Evolutionary conservation across 139 green algal genomes (phyloP).

Genomic region (Chlorella sp.): DNA sequence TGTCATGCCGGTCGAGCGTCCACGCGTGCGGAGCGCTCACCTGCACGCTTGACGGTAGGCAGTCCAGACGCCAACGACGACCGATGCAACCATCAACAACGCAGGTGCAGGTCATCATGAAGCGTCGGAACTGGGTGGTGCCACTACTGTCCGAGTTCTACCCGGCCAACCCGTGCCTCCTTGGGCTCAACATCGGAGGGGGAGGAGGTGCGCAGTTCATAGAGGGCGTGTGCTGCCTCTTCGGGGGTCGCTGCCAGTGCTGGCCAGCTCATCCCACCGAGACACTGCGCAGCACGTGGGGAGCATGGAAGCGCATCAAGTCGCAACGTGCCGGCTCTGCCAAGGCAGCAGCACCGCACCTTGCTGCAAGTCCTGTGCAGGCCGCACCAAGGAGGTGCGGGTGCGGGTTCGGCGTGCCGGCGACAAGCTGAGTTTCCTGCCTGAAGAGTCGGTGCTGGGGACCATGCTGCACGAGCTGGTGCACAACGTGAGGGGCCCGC

Average conservation of each 20-base stretch:
- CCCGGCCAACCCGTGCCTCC: slow-evolving; percentile 45
- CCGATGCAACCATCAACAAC: neutral
- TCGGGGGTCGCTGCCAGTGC: no score
- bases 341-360: no score
- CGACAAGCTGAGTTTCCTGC: slow-evolving; percentile 44
- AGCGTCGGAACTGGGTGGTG: slow-evolving; percentile 48
- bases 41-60: neutral
- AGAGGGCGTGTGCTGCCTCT: no score
- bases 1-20: no score
- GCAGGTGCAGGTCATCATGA: slow-evolving; percentile 89
- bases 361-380: neutral
- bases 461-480: slow-evolving; percentile 89
- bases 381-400: slow-evolving; percentile 34
- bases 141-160: slow-evolving; percentile 70
- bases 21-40: no score
- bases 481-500: slow-evolving; percentile 63
- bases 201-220: no score
- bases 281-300: no score
- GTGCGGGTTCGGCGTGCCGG: slow-evolving; percentile 29
- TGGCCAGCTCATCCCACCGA: no score
- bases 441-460: slow-evolving; percentile 66
- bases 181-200: slow-evolving; percentile 57
- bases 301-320: no score
- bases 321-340: no score
- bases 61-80: neutral